Percentiles rank a stretch among this genome's conserved stretches.
phyloP scores from a whole-genome alignment of 2,329 filamentous ascomycete species.

The Fusarium buharicum region DNA sequence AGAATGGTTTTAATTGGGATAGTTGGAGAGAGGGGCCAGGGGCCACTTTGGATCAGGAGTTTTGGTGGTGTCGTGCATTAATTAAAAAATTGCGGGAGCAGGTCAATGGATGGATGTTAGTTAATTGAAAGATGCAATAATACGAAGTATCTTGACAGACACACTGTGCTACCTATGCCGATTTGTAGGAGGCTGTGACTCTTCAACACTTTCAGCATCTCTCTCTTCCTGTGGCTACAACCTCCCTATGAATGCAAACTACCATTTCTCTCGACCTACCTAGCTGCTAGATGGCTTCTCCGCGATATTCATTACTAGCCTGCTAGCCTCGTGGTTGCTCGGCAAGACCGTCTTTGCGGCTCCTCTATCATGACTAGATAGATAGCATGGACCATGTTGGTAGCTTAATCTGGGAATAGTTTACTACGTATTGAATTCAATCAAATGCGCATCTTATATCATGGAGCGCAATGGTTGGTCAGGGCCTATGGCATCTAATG shows the following conservation, averaged over 20 bases:
- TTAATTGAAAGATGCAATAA: background rate
- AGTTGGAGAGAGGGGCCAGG: constrained; percentile 6
- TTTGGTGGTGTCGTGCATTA: constrained; percentile 40
- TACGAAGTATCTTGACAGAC: no score
- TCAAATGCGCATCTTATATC: constrained; percentile 3
- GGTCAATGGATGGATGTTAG: background rate
- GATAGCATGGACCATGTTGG: constrained; percentile 8
- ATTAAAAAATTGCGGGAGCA: constrained; percentile 35
- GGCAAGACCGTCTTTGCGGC: constrained; percentile 26
- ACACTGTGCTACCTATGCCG: no score
- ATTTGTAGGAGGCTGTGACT: no score
- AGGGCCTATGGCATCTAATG: background rate
- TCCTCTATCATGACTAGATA: constrained; percentile 32
- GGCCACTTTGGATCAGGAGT: constrained; percentile 36
- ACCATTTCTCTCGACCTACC: constrained; percentile 14
- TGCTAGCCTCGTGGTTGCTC: constrained; percentile 28
- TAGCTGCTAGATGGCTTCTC: constrained; percentile 28
- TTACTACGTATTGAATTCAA: constrained; percentile 1
- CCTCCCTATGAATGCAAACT: constrained; percentile 11
- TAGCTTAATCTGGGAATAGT: constrained; percentile 3
- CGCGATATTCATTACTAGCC: constrained; percentile 27
- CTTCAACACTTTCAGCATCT: no score
- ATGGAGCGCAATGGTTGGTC: constrained; percentile 5
- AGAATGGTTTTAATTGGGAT: constrained; percentile 31
- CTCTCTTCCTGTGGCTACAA: constrained; percentile 5